Evolutionary conservation across 2,329 filamentous ascomycete genomes (phyloP).

Genomic region (Stagonosporopsis chrysanthemi): DNA sequence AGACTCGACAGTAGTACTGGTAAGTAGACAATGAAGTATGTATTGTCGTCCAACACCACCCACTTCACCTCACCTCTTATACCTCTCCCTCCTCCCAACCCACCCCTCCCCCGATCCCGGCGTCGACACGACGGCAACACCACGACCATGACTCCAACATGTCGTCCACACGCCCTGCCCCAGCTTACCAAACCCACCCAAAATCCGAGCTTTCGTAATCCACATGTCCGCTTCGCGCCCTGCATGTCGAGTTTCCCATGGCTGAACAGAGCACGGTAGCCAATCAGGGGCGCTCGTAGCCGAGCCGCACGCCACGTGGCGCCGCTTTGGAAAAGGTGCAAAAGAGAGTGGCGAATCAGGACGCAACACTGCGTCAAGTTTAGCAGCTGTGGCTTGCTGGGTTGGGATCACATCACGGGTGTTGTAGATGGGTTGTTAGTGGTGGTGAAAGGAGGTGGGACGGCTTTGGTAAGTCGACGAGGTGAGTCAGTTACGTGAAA

Average conservation of each 20-base stretch:
- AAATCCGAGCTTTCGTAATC: not conserved
- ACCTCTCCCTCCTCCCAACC: too few relatives aligned
- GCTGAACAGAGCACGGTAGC: not conserved
- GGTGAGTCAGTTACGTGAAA: not conserved
- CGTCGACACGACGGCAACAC: not conserved
- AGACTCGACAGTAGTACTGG: too few relatives aligned
- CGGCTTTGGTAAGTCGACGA: too few relatives aligned
- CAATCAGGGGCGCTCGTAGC: not conserved
- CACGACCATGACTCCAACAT: not conserved
- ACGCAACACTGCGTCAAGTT: too few relatives aligned
- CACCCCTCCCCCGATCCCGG: not conserved
- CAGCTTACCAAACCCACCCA: not conserved
- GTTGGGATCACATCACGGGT: too few relatives aligned
- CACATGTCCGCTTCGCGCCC: not conserved
- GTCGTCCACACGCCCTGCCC: not conserved
- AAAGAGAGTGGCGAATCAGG: not conserved
- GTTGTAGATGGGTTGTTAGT: too few relatives aligned
- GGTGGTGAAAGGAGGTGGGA: too few relatives aligned
- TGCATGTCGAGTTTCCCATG: constrained; percentile 5
- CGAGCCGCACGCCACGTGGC: not conserved
- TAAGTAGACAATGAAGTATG: too few relatives aligned
- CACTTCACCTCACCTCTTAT: too few relatives aligned
- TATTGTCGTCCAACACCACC: too few relatives aligned
- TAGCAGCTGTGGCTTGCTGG: too few relatives aligned
- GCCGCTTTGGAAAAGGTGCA: not conserved